Conservation (phyloP, 805 yeast genomes). For the Scheffersomyces lignosus region DNA sequence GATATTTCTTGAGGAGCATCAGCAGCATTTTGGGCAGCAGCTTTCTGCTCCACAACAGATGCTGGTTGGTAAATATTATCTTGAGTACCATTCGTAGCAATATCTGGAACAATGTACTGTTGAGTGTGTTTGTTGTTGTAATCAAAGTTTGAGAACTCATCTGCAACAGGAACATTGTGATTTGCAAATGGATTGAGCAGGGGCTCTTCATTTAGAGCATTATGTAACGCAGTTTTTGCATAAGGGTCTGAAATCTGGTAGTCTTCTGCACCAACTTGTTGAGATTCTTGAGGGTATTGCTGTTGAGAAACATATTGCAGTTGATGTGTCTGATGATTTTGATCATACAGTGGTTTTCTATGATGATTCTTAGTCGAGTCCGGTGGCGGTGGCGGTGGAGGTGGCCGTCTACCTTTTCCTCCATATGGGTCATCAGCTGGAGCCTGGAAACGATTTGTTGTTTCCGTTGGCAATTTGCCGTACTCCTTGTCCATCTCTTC, state of each 20-base stretch:
- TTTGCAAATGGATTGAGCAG: constrained; percentile 8
- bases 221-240: constrained; percentile 5
- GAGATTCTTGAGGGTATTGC: too few relatives aligned
- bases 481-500: constrained; percentile 19
- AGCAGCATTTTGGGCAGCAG: constrained; percentile 2
- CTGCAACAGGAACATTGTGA: constrained; percentile 8
- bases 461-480: constrained; percentile 31
- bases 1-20: constrained; percentile 12
- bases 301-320: constrained; percentile 16
- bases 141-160: constrained; percentile 24
- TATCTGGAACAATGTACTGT: constrained; percentile 13
- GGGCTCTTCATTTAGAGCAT: constrained; percentile 3
- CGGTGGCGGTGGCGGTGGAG: constrained; percentile 8
- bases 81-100: background rate
- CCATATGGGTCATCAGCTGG: constrained; percentile 26
- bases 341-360: constrained; percentile 7
- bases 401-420: constrained; percentile 1
- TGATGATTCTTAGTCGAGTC: constrained; percentile 15
- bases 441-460: constrained; percentile 24
- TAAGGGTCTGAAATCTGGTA: too few relatives aligned
- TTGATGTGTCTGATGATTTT: constrained; percentile 11
- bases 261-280: too few relatives aligned
- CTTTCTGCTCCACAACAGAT: too few relatives aligned
- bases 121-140: constrained; percentile 23
- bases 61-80: constrained; percentile 1